Evolutionary conservation across 1,284 basidiomycete genomes (phyloP).

Genomic region (Naganishia albida): DNA sequence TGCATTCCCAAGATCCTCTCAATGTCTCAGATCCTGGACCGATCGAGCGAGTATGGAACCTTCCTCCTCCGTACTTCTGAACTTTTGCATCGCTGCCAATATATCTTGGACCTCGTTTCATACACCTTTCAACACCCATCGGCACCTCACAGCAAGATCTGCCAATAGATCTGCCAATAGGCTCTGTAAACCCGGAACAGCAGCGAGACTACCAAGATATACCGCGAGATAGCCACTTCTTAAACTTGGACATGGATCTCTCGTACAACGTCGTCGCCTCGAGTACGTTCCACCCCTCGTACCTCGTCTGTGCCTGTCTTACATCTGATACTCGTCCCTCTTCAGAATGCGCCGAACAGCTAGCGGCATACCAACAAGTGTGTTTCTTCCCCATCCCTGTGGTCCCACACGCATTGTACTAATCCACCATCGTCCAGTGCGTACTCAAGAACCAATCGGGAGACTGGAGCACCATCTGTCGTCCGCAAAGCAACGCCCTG

Average conservation of each 20-base stretch:
- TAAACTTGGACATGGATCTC: constrained; percentile 44
- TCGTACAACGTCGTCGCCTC: constrained; percentile 52
- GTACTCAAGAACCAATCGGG: constrained; percentile 46
- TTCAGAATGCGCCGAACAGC: constrained; percentile 50
- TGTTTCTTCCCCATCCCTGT: constrained; percentile 4
- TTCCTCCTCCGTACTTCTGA: not conserved
- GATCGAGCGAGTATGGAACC: constrained; percentile 24
- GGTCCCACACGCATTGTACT: not conserved
- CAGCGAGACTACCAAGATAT: too few species aligned
- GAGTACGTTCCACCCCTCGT: constrained; percentile 39
- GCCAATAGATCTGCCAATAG: too few species aligned
- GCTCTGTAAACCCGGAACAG: too few species aligned
- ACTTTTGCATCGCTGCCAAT: not conserved
- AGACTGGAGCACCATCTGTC: constrained; percentile 49
- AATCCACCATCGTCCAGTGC: constrained; percentile 38
- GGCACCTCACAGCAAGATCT: too few species aligned
- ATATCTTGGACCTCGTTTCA: too few species aligned
- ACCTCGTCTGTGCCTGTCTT: not conserved
- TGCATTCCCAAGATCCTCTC: too few species aligned
- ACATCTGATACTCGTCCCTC: not conserved
- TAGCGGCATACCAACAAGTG: constrained; percentile 51
- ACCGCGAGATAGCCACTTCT: too few species aligned
- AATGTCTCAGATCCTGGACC: constrained; percentile 19
- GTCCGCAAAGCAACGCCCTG: constrained; percentile 44
- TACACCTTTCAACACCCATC: too few species aligned